A percentile compares a stretch with the other conserved stretches of the same genome.
These are phyloP conservation scores for Candida sp. DNA, from an alignment of 1,139 yeast species.

Conservation along the genomic window DNA sequence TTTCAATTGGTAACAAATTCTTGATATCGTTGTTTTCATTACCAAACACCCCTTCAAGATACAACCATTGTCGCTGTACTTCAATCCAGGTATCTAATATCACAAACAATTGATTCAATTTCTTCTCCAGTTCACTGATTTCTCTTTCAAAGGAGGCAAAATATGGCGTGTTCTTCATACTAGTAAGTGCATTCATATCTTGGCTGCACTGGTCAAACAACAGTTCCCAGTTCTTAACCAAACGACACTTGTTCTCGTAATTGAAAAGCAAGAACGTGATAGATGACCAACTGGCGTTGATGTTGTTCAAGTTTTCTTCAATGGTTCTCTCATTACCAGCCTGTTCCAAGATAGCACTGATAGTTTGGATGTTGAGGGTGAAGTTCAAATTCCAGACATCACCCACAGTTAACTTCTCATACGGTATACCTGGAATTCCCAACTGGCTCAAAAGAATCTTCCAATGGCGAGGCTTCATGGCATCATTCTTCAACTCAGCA, in stretches of 20 bases:
- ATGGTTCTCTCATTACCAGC: constrained; percentile 80
- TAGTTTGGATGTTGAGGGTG: constrained; percentile 41
- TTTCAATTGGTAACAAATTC: constrained; percentile 69
- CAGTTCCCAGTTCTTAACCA: constrained; percentile 73
- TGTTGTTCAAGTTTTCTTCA: constrained; percentile 55
- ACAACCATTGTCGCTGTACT: constrained; percentile 90
- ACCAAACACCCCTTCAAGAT: constrained; percentile 80
- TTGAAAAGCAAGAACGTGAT: constrained; percentile 58
- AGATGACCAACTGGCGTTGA: constrained; percentile 54
- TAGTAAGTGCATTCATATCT: constrained; percentile 62
- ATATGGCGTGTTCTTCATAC: constrained; percentile 77
- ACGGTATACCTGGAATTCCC: constrained; percentile 19
- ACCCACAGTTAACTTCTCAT: constrained; percentile 48
- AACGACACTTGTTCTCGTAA: constrained; percentile 54
- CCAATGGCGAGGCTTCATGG: constrained; percentile 77
- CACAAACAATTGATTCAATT: constrained; percentile 52
- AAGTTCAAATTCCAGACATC: constrained; percentile 67
- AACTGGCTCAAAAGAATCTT: constrained; percentile 43
- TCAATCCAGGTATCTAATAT: constrained; percentile 80
- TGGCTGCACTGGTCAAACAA: constrained; percentile 64
- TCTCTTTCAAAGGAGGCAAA: constrained; percentile 66
- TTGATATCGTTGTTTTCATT: constrained; percentile 57
- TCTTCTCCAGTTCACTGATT: constrained; percentile 58
- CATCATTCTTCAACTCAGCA: constrained; percentile 57
- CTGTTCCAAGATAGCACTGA: constrained; percentile 56